Percentiles rank a stretch among this genome's conserved stretches.
phyloP scores from a whole-genome alignment of 108 stramenopile genomes.

The Aurantiochytrium sp. region DNA sequence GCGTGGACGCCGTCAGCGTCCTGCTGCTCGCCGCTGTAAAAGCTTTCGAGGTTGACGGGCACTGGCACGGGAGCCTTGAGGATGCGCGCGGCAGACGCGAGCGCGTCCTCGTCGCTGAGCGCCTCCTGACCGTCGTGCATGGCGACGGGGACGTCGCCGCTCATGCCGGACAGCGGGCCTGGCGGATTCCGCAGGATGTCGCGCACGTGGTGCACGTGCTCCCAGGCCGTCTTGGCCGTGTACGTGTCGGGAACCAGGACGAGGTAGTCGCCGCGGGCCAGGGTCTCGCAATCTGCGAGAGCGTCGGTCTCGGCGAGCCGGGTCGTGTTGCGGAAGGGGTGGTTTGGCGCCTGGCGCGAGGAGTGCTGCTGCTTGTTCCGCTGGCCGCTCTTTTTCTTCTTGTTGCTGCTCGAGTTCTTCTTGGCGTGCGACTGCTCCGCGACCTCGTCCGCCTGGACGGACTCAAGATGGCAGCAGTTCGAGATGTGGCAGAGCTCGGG shows the following conservation, averaged over 20 bases:
- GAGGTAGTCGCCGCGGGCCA: constrained; percentile 7
- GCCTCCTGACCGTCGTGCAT: constrained; percentile 23
- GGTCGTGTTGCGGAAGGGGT: not conserved
- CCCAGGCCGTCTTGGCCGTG: constrained; percentile 42
- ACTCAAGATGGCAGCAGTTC: constrained; percentile 39
- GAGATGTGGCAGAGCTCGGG: constrained; percentile 49
- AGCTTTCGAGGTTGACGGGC: not conserved
- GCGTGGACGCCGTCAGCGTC: not conserved
- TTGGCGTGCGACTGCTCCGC: not conserved
- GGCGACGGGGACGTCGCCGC: constrained; percentile 37
- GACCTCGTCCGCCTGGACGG: not conserved
- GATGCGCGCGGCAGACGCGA: not conserved
- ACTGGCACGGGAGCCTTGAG: not conserved
- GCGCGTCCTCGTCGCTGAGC: not conserved
- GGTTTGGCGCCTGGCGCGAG: not conserved
- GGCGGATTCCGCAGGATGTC: not conserved
- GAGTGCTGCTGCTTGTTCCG: constrained; percentile 22
- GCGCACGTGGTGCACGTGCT: constrained; percentile 41
- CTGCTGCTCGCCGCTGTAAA: not conserved
- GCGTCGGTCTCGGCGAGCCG: not conserved
- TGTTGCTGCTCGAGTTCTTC: not conserved
- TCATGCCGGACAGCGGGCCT: constrained; percentile 34
- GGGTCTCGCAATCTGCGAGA: constrained; percentile 31
- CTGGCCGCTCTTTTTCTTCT: constrained; percentile 41
- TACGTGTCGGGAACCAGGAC: constrained; percentile 47